Conservation (phyloP, 2,329 filamentous ascomycete species). For the Sclerotinia subarctica region DNA sequence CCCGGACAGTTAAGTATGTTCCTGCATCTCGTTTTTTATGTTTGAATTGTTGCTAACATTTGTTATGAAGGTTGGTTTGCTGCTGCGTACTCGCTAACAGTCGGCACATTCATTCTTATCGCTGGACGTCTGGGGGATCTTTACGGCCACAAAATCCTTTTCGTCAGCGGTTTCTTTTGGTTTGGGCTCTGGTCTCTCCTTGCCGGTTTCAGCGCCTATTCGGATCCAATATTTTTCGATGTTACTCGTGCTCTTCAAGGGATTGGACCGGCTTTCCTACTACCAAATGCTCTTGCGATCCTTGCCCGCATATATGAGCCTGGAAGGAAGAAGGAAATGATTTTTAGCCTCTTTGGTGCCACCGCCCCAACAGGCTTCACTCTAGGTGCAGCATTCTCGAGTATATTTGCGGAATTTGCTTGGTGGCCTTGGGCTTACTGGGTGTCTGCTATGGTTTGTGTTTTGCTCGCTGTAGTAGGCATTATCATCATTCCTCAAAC, state of each 20-base stretch:
- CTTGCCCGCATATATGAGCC: constrained; percentile 48
- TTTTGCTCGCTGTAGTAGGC: constrained; percentile 39
- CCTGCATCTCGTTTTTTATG: background rate
- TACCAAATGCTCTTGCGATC: constrained; percentile 52
- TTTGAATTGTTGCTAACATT: background rate
- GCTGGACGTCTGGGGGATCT: constrained; percentile 52
- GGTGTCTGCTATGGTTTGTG: constrained; percentile 43
- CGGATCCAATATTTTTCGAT: constrained; percentile 42
- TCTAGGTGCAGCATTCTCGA: constrained; percentile 43
- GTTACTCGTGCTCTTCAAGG: constrained; percentile 54
- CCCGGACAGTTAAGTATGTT: constrained; percentile 41
- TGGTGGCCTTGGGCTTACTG: constrained; percentile 55
- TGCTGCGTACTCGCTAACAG: constrained; percentile 56
- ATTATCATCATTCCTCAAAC: constrained; percentile 42
- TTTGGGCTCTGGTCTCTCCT: constrained; percentile 33
- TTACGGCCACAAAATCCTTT: constrained; percentile 50
- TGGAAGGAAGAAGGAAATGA: constrained; percentile 44
- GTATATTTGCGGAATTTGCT: constrained; percentile 41
- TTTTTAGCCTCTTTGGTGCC: constrained; percentile 47
- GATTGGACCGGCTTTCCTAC: constrained; percentile 49
- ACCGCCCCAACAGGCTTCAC: constrained; percentile 47
- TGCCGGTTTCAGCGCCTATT: constrained; percentile 35
- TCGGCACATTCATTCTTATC: constrained; percentile 52
- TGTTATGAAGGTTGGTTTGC: constrained; percentile 49
- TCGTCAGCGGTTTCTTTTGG: constrained; percentile 46